Percentiles rank a stretch among this genome's conserved stretches.
phyloP scores from a whole-genome alignment of 495 filamentous ascomycete genomes.

The Aspergillus funiculosus region DNA sequence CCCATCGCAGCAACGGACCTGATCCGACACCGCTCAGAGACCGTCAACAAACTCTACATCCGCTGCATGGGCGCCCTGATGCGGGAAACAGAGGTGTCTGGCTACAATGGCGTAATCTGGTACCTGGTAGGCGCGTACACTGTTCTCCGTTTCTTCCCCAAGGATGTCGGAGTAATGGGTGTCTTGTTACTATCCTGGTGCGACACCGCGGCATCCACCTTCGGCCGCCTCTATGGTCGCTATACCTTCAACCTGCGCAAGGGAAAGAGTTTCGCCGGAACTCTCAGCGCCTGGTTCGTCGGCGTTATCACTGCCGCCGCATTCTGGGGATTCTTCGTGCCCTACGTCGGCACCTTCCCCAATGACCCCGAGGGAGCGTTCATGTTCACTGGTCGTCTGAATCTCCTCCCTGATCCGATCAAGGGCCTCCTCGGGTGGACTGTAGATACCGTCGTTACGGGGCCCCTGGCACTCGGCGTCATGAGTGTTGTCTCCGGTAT shows the following conservation, averaged over 20 bases:
- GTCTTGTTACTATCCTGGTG: constrained; percentile 93
- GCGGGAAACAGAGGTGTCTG: constrained; percentile 88
- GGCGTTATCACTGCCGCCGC: constrained; percentile 73
- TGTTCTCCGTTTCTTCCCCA: constrained; percentile 81
- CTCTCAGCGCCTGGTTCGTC: constrained; percentile 71
- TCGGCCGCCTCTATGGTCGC: constrained; percentile 79
- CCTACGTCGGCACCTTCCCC: constrained; percentile 56
- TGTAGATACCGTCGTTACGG: constrained; percentile 48
- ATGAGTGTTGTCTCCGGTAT: constrained; percentile 85
- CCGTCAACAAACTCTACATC: constrained; percentile 85
- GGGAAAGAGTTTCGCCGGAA: constrained; percentile 90
- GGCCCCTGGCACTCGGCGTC: constrained; percentile 68
- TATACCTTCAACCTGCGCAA: constrained; percentile 78
- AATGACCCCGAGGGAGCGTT: constrained; percentile 64
- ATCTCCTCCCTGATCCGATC: constrained; percentile 51
- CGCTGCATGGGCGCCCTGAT: constrained; percentile 79
- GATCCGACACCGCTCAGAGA: constrained; percentile 69
- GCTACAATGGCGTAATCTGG: constrained; percentile 95
- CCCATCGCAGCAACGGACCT: constrained; percentile 81
- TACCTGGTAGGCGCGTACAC: constrained; percentile 87
- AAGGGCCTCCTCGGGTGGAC: constrained; percentile 45
- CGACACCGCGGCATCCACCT: constrained; percentile 91
- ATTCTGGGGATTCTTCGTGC: constrained; percentile 85
- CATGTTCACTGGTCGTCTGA: constrained; percentile 72
- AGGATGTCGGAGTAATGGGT: constrained; percentile 87